These are phyloP conservation scores for Bondarzewia mesenterica DNA, from an alignment of 1,284 basidiomycete species.

Conservation along the genomic window DNA sequence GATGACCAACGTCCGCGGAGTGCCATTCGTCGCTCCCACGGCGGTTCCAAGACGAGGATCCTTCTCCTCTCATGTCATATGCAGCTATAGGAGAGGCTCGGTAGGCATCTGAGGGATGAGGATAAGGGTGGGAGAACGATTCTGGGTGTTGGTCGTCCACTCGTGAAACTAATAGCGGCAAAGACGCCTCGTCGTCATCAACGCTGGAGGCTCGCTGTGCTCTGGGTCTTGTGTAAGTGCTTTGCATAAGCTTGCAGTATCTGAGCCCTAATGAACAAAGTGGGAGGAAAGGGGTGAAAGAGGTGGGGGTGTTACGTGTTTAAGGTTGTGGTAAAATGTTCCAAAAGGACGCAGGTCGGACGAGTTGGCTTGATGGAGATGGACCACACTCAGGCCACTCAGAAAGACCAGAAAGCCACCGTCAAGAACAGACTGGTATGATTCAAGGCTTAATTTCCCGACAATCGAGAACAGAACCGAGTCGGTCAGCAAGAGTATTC, in stretches of 20 bases:
- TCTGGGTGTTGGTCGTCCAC: constrained; percentile 35
- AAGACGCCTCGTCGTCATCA: constrained; percentile 33
- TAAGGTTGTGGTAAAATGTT: neutral
- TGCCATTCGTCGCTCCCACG: constrained; percentile 46
- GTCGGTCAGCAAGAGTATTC: neutral
- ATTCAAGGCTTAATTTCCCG: too few relatives aligned
- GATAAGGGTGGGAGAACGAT: constrained; percentile 40
- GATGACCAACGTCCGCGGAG: constrained; percentile 29
- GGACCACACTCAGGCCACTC: neutral
- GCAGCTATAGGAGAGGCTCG: constrained; percentile 33
- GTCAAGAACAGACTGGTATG: too few relatives aligned
- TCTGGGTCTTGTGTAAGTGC: neutral
- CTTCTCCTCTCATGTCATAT: constrained; percentile 34
- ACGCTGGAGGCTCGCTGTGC: constrained; percentile 29
- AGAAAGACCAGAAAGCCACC: too few relatives aligned
- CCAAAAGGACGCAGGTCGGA: neutral
- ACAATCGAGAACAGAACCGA: neutral
- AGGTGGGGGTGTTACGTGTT: too few relatives aligned
- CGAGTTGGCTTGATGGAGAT: neutral
- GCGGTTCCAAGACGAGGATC: constrained; percentile 39
- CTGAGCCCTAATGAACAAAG: neutral
- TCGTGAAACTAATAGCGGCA: constrained; percentile 37
- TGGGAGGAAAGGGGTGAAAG: neutral
- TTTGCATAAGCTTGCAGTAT: neutral
- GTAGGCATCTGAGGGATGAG: constrained; percentile 34